These are phyloP conservation scores for Suillus placidus DNA, from an alignment of 768 basidiomycete genomes.

Conservation along the genomic window DNA sequence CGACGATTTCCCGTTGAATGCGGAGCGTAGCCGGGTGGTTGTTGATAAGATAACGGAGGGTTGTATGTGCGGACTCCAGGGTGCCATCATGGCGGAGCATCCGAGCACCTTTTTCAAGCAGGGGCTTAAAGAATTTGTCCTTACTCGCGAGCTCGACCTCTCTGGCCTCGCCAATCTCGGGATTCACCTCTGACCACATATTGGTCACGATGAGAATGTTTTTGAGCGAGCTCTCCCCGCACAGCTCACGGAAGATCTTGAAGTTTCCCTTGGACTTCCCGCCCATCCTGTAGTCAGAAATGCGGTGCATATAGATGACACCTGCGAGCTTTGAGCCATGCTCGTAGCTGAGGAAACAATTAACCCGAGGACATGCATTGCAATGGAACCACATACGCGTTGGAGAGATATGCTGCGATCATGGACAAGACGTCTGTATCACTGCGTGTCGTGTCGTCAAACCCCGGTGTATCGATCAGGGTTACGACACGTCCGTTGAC, in stretches of 20 bases:
- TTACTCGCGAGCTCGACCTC: constrained; percentile 47
- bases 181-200: constrained; percentile 51
- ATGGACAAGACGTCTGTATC: constrained; percentile 47
- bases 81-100: constrained; percentile 46
- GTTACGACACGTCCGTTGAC: constrained; percentile 42
- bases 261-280: constrained; percentile 53
- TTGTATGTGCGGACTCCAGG: constrained; percentile 41
- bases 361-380: not conserved
- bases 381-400: constrained; percentile 6
- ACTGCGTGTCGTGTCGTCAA: constrained; percentile 48
- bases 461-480: constrained; percentile 58
- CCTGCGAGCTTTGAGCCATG: constrained; percentile 47
- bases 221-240: constrained; percentile 51
- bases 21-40: constrained; percentile 45
- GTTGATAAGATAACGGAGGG: constrained; percentile 46
- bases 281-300: constrained; percentile 51
- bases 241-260: constrained; percentile 53
- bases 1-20: constrained; percentile 60
- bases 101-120: constrained; percentile 50
- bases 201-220: constrained; percentile 57
- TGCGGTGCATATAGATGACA: constrained; percentile 59
- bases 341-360: constrained; percentile 27
- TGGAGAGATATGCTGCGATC: constrained; percentile 39
- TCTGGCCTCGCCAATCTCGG: constrained; percentile 40
- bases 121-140: constrained; percentile 53